These are phyloP conservation scores for Nicotiana undulata DNA, from an alignment of 257 asterid genomes.

Conservation along the genomic window DNA sequence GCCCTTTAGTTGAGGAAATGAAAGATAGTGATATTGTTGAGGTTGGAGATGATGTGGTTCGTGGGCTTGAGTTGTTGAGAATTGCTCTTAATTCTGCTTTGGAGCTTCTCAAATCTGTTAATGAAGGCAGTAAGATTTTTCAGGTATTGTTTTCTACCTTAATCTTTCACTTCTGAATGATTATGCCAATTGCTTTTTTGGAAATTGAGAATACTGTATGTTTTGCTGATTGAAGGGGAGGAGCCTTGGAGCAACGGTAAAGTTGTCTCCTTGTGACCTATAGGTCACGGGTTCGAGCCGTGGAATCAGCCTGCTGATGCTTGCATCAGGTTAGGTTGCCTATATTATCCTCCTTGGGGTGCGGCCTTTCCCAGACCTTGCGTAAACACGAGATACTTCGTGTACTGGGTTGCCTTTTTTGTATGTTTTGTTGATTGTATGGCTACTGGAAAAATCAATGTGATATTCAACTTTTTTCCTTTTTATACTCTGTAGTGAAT, in stretches of 20 bases:
- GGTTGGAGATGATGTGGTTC: conserved; percentile 50
- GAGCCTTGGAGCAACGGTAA: too few species aligned
- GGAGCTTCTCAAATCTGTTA: conserved; percentile 65
- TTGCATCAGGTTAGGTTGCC: too few species aligned
- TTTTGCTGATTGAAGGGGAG: neutral
- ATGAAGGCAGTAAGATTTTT: conserved; percentile 71
- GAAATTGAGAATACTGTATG: neutral
- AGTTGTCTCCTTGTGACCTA: too few species aligned
- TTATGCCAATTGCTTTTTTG: neutral
- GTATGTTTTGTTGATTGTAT: neutral
- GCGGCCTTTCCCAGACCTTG: too few species aligned
- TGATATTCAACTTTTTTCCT: neutral
- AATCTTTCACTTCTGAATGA: neutral
- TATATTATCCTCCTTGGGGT: too few species aligned
- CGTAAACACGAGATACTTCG: too few species aligned
- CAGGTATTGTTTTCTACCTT: conserved; percentile 41
- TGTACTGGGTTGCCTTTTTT: too few species aligned
- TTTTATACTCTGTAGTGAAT: neutral
- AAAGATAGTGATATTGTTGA: conserved; percentile 42
- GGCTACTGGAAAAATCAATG: neutral
- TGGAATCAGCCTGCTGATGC: too few species aligned
- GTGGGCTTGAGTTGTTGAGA: conserved; percentile 51
- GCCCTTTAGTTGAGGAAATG: conserved; percentile 88
- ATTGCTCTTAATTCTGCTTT: conserved; percentile 59
- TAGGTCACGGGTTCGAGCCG: too few species aligned